Base-by-base conservation (phyloP, 768 basidiomycete species). In the Agaricus sinodeliciosus region DNA sequence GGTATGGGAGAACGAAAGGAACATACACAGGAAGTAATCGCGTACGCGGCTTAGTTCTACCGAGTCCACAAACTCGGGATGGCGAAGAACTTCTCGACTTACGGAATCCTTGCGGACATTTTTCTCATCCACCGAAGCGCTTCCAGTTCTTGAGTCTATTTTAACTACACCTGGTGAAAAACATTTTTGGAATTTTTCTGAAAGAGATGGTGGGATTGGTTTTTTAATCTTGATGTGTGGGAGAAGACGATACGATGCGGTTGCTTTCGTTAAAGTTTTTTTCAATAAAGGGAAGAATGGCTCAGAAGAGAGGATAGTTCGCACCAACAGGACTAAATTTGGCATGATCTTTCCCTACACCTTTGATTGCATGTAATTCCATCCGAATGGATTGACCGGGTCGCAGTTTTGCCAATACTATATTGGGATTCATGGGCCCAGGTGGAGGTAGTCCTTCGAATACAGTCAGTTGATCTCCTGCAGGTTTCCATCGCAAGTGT, bases 301-400 rank as follows among this genome's bases (percentile, higher is more conserved):
- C 11, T 15, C 1, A 16, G 48, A 42, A 18, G 27, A 51, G 4
- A 22, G 22, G 22, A 12, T 6, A 42, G 3, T 4, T 70, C 80
- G 52, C 60, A 90, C 94, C 92, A 48, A 98, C 96, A 27, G 96
- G 94, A 54, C 82, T 90, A 66, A 90, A 99, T 65, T 99, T 99
- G 43, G 96, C 94, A 61, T 99, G 95, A 56, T 94, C 92, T 62
- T 90, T 90, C 13, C 94, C 94, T 13, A 90, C 81, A 12, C 92
- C 90, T 62, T 98, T 98, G 56, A 94, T 73, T 18, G 93, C 94
- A 62, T 98, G 94, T 51, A 94, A 62, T 61, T 93, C 87, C 71
- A 90, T 80, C 39, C 90, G 78, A 37, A 99, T 72, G 46, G 78
- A 75, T 68, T 99, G 96, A 4, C 94, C 95, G 0, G 95, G 95